Base-by-base conservation (phyloP, 1,139 yeast genomes). In the Saccharomyces hybrid region DNA sequence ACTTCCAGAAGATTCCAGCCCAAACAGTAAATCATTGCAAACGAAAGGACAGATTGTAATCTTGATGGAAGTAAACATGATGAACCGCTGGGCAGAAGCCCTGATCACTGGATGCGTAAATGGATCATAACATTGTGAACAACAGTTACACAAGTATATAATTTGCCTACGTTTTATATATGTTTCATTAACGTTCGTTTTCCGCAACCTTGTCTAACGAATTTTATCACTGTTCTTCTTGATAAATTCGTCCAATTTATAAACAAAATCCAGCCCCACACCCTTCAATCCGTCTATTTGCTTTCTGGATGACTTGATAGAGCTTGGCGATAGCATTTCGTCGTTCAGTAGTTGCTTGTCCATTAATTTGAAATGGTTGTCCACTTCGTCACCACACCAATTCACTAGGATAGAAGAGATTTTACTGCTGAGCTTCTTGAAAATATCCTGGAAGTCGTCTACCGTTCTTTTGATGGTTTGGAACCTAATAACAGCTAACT, bases 321-420 rank as follows among this genome's bases (percentile, higher is more conserved):
- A 78, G 1, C 74, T 71, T 3, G 75, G 71, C n/a, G 79, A 74
- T 8, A 70, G 68, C 48, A 80, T 73, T 50, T 82, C 77, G 9
- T 88, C 82, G 16, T 87, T 89, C 59, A 82, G 76, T 42, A 89
- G 72, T 63, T 87, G 93, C 56, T 86, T 80, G 51, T 83, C 81
- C 62, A 89, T 78, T 23, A 83, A 72, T 16, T 73, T 72, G 38
- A 83, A 81, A 62, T 86, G 84, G 53, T 75, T 75, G 52, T 81
- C 79, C 38, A 88, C 81, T 65, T 86, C 88, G 1, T 78, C 79
- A 54, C 81, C 79, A 48, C 88, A 82, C 97, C 97, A 89, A 51
- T 78, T 77, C 1, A 82, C 81, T 4, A 83, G 49, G 16, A 67
- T 65, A 1, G 72, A 69, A 2, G 73, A 58, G 70, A 74, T 63